A percentile compares a stretch with the other conserved stretches of the same genome.
These are phyloP conservation scores for Suillus occidentalis DNA, from an alignment of 768 basidiomycete genomes.

Conservation along the genomic window DNA sequence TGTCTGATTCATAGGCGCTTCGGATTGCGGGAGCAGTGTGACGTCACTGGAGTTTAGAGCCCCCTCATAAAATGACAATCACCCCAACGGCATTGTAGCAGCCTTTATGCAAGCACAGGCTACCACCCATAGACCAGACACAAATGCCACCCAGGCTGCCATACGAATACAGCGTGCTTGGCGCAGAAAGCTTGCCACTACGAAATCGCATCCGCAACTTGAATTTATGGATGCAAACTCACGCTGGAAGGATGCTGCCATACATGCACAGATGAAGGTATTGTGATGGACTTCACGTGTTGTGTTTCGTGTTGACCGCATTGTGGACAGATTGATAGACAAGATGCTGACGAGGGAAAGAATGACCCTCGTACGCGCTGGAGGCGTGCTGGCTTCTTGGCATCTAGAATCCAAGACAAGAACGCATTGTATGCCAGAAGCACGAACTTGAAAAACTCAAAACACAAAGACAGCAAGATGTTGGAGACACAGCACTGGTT, in stretches of 20 bases:
- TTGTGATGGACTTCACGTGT: neutral
- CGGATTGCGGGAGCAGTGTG: neutral
- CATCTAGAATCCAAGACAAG: conserved; percentile 43
- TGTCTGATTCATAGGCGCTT: too few species aligned
- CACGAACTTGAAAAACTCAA: neutral
- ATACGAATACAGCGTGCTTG: conserved; percentile 41
- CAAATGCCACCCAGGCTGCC: conserved; percentile 29
- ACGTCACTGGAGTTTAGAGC: neutral
- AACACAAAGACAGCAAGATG: conserved; percentile 37
- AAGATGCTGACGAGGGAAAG: conserved; percentile 43
- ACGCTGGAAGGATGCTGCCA: conserved; percentile 36
- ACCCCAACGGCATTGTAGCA: neutral
- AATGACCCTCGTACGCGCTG: conserved; percentile 49
- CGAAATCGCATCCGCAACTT: conserved; percentile 8
- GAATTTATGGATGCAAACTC: conserved; percentile 13
- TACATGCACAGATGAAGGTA: conserved; percentile 40
- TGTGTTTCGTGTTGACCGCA: neutral
- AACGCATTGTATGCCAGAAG: conserved; percentile 35
- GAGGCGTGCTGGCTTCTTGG: conserved; percentile 46
- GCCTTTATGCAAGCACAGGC: neutral
- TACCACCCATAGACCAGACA: neutral
- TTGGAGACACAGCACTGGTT: conserved; percentile 64
- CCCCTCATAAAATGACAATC: neutral
- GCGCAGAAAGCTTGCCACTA: conserved; percentile 27
- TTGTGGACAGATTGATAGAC: conserved; percentile 36